Base-by-base conservation (phyloP, 768 basidiomycete species). In the Trametes punicea region DNA sequence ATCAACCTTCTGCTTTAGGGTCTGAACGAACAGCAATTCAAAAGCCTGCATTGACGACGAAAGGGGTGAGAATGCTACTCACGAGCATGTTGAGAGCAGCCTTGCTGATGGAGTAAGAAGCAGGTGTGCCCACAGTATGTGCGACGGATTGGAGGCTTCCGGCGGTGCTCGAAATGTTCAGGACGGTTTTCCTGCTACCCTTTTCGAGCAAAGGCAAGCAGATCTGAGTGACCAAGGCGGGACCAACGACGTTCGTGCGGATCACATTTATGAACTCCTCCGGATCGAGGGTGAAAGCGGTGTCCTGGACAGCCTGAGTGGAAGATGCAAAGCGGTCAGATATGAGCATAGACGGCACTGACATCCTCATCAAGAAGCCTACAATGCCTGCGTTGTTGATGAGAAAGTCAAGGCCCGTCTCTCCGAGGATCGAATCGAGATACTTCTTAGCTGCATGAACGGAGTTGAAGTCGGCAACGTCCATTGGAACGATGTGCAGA, bases 41-140 rank as follows among this genome's bases (percentile, higher is more conserved):
- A 10, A n/a, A n/a, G n/a, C n/a, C n/a, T n/a, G 15, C 7, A 16
- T 16, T 5, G 9, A n/a, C 15, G 34, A n/a, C 9, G 15, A 16
- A 1, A 4, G 5, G 34, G 15, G 4, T 8, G 31, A 23, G 20
- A 21, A 10, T 5, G 42, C n/a, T 27, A 59, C 70, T n/a, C 51
- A 74, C 40, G 46, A 75, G 63, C 75, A 75, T 76, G 51, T 74
- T 74, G 27, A 75, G 60, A 13, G 70, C 74, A 1, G 67, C 63
- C 62, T 76, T 75, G 21, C 64, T 69, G 48, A 74, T 68, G 15
- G 64, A 65, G 55, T 76, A 77, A 21, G 66, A 67, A 21, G 71
- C 51, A 36, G 56, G 46, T 40, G 53, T 56, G 1, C 51, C 56
- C 2, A 66, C 66, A 36, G 42, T 60, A 30, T 16, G 25, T 47